Percentiles rank a stretch among this genome's conserved stretches.
phyloP scores from a whole-genome alignment of 495 filamentous ascomycete species.

The Aspergillus wentii region DNA sequence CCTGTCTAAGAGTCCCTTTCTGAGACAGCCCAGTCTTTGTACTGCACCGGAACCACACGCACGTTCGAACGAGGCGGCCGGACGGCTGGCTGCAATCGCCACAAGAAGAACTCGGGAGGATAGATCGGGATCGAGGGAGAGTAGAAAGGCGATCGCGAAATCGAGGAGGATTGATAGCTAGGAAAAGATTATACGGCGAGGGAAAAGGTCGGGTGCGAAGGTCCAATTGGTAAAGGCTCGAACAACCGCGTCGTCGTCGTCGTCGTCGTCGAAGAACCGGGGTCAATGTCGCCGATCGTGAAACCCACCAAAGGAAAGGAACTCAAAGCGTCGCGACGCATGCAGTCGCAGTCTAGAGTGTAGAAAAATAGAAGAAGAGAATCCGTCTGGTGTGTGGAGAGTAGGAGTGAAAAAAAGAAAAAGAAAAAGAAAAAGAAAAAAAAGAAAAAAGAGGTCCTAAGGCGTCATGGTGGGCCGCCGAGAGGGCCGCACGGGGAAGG shows the following conservation, averaged over 20 bases:
- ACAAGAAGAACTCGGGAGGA: too few relatives aligned
- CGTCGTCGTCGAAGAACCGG: constrained; percentile 5
- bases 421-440: constrained; percentile 9
- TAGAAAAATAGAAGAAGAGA: constrained; percentile 6
- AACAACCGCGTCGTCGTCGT: too few relatives aligned
- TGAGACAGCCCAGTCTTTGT: constrained; percentile 16
- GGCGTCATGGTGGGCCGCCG: constrained; percentile 24
- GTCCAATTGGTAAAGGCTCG: constrained; percentile 11
- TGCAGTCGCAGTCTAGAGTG: too few relatives aligned
- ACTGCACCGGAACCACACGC: too few relatives aligned
- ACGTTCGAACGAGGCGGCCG: too few relatives aligned
- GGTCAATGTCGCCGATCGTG: constrained; percentile 11
- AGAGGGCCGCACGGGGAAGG: constrained; percentile 18
- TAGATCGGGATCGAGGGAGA: not conserved
- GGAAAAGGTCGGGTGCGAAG: constrained; percentile 1
- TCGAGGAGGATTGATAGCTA: too few relatives aligned
- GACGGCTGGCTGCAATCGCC: constrained; percentile 7
- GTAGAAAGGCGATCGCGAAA: not conserved
- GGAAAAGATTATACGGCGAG: constrained; percentile 3
- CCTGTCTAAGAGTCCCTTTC: constrained; percentile 16
- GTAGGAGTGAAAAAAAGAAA: constrained; percentile 6
- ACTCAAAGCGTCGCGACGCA: constrained; percentile 15
- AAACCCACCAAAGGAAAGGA: constrained; percentile 7
- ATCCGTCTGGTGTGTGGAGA: too few relatives aligned
- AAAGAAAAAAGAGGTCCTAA: constrained; percentile 13